These are phyloP conservation scores for Pleurotus eryngii DNA, from an alignment of 768 basidiomycete species.

Conservation along the genomic window DNA sequence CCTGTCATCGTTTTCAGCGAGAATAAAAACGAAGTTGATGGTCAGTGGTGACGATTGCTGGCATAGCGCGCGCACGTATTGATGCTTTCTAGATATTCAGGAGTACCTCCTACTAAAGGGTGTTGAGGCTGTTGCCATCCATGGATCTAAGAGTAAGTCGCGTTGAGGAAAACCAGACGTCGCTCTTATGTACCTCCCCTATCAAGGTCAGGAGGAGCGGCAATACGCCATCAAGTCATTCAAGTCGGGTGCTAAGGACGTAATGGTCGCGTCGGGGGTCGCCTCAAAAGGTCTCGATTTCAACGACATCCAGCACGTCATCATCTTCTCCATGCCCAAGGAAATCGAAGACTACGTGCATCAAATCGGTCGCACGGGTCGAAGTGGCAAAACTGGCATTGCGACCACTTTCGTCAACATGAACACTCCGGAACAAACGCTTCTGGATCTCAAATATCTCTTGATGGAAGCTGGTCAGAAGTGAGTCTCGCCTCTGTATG, in stretches of 20 bases:
- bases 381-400: constrained; percentile 97
- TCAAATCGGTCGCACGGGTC: constrained; percentile 97
- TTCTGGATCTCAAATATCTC: constrained; percentile 94
- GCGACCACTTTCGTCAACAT: constrained; percentile 99
- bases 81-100: constrained; percentile 76
- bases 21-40: constrained; percentile 99
- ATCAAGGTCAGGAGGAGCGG: constrained; percentile 86
- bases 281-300: constrained; percentile 99
- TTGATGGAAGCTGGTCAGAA: constrained; percentile 97
- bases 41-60: constrained; percentile 37
- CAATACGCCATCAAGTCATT: constrained; percentile 99
- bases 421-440: constrained; percentile 94
- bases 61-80: constrained; percentile 1
- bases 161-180: neutral
- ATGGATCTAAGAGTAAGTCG: constrained; percentile 88
- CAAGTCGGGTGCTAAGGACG: constrained; percentile 96
- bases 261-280: constrained; percentile 98
- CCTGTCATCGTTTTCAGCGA: constrained; percentile 98
- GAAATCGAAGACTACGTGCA: constrained; percentile 99
- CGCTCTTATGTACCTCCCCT: neutral
- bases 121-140: constrained; percentile 97
- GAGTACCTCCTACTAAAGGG: constrained; percentile 96
- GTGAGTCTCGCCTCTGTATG: constrained; percentile 39
- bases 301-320: constrained; percentile 98
- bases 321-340: constrained; percentile 99